Conservation (phyloP, 140 eudicot genomes). For the Senecio squalidus region DNA sequence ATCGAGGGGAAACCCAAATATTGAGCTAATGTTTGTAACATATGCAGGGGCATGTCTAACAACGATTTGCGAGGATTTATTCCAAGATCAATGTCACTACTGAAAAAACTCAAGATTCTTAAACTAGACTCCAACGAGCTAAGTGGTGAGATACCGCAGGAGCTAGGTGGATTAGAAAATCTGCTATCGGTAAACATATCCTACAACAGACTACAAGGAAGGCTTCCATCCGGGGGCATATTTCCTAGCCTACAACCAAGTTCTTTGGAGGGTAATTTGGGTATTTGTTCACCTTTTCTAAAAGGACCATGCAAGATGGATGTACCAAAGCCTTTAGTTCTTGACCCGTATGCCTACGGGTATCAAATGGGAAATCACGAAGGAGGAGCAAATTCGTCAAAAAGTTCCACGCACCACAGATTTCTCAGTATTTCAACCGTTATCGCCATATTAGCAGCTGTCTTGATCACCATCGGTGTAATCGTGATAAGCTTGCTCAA, state of each 20-base stretch:
- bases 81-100: conserved; percentile 64
- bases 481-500: conserved; percentile 64
- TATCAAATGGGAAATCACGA: conserved; percentile 37
- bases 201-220: conserved; percentile 76
- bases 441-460: conserved; percentile 77
- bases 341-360: conserved; percentile 66
- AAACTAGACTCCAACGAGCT: conserved; percentile 67
- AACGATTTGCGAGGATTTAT: conserved; percentile 59
- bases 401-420: conserved; percentile 34
- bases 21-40: background rate
- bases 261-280: conserved; percentile 68
- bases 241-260: conserved; percentile 61
- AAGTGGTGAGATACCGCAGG: conserved; percentile 89
- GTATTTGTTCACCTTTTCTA: conserved; percentile 74
- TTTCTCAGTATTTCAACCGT: conserved; percentile 84
- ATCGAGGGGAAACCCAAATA: background rate
- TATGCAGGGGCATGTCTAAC: conserved; percentile 77
- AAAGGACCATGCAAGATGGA: conserved; percentile 74
- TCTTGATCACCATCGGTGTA: conserved; percentile 58
- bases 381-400: conserved; percentile 13
- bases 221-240: conserved; percentile 60
- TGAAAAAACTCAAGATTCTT: conserved; percentile 83
- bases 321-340: conserved; percentile 84
- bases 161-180: conserved; percentile 60
- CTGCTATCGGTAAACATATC: conserved; percentile 82